A percentile compares a stretch with the other conserved stretches of the same genome.
Evolutionary conservation across 164 flowering plant genomes (phyloP).

Genomic region (Aristolochia contorta): DNA sequence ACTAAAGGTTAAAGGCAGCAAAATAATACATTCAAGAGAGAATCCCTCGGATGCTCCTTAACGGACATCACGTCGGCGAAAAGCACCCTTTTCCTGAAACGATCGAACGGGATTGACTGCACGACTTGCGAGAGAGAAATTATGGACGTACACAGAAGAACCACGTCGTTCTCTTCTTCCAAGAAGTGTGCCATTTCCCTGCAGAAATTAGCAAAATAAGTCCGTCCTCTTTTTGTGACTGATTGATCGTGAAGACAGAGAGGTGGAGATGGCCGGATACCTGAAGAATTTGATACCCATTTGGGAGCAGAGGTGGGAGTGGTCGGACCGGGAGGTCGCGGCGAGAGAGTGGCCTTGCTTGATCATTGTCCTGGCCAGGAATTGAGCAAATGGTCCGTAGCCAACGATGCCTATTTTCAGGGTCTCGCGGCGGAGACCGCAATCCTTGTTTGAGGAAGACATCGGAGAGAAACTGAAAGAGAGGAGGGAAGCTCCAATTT

Average conservation of each 20-base stretch:
- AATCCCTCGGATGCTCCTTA: conserved; percentile 51
- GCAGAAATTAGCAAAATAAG: background rate
- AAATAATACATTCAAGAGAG: conserved; percentile 35
- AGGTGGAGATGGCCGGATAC: conserved; percentile 10
- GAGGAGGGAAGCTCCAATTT: too few relatives aligned
- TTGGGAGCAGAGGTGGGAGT: conserved; percentile 33
- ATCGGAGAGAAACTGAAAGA: too few relatives aligned
- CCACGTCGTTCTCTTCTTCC: conserved; percentile 41
- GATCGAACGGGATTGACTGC: conserved; percentile 30
- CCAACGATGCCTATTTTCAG: conserved; percentile 55
- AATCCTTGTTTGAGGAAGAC: too few relatives aligned
- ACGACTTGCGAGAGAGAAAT: conserved; percentile 42
- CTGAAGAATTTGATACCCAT: conserved; percentile 48
- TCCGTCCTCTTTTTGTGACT: too few relatives aligned
- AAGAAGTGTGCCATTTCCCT: conserved; percentile 17
- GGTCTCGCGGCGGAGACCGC: background rate
- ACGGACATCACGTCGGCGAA: conserved; percentile 76
- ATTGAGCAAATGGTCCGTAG: conserved; percentile 60
- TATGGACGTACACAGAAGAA: conserved; percentile 63
- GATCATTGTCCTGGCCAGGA: conserved; percentile 49
- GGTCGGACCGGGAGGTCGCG: conserved; percentile 58
- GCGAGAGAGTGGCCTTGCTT: conserved; percentile 53
- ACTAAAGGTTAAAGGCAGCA: too few relatives aligned
- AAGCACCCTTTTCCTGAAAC: conserved; percentile 30
- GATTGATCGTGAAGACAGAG: background rate